Evolutionary conservation across 257 asterid genomes (phyloP), one percentile per base, ranked within the genome.

Genomic region (Coffea canephora): DNA sequence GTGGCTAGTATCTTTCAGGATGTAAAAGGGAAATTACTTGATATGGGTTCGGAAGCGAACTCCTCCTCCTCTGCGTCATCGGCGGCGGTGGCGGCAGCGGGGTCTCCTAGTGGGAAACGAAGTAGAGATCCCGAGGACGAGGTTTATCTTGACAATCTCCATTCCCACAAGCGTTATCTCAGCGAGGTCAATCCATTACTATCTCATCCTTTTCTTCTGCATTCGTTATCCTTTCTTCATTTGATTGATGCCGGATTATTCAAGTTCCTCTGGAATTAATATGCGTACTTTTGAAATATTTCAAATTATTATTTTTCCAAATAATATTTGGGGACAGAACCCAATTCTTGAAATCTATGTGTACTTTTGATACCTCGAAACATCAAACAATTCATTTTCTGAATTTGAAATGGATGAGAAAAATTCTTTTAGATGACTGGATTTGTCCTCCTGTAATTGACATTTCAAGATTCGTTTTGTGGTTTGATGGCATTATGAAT

Each of bases 141-240:
- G 85, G 96, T 96, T 78, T 96, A 96, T 82, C 78, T 94, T 27
- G 99, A 96, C 71, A 96, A 96, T 88, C 94, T 96, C 57, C 90
- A 90, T 79, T 92, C 96, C 39, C 99, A 94, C 89, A 96, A 96
- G 87, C 97, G 98, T 55, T 96, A 96, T 84, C 94, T 96, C 43
- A 96, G 96, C 85, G 99, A 96, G 99, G 99, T 93, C 15, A 27
- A 5, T 75, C 18, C 45, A 25, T 41, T n/a, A 49, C 50, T 67
- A 59, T 69, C 59, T 57, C 27, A 72, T 41, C 39, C 45, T 55
- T 71, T 74, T 39, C 49, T 71, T 31, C 36, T 54, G 6, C n/a
- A 25, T 36, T 59, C 34, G 41, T 55, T 69, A 14, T 71, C 1
- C 21, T 36, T 76, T 75, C 39, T 61, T 16, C 18, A 57, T 69